phyloP scores from a whole-genome alignment of 2,329 filamentous ascomycete species.

The Blastomyces percursus region DNA sequence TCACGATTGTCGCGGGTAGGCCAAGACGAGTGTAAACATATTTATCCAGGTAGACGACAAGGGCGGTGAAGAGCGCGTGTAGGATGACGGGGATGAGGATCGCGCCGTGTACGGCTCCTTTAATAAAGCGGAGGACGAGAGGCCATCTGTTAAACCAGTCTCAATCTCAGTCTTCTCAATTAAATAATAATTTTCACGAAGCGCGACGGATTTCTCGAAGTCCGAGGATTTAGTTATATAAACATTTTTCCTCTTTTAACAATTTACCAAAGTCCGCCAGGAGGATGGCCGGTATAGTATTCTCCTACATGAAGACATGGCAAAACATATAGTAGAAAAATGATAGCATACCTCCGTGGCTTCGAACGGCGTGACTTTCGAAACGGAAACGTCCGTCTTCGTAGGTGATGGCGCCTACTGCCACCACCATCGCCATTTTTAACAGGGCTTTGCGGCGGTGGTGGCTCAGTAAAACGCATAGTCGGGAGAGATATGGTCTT shows the following conservation, averaged over 20 bases:
- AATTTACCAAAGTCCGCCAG: neutral
- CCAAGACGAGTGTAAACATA: constrained; percentile 41
- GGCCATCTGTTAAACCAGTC: constrained; percentile 40
- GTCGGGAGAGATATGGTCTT: neutral
- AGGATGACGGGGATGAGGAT: constrained; percentile 47
- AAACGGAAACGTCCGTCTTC: constrained; percentile 14
- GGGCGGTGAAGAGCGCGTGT: constrained; percentile 47
- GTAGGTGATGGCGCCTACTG: constrained; percentile 9
- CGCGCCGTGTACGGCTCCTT: constrained; percentile 51
- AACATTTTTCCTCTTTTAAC: too few relatives aligned
- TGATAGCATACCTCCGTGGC: constrained; percentile 15
- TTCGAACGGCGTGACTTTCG: constrained; percentile 17
- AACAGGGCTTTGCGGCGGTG: neutral
- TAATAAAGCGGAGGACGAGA: constrained; percentile 53
- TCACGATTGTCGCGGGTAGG: constrained; percentile 48
- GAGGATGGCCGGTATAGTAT: neutral
- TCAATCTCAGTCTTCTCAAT: neutral
- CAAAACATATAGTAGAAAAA: neutral
- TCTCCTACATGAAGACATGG: neutral
- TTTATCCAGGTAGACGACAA: constrained; percentile 49
- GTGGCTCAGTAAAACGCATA: constrained; percentile 4
- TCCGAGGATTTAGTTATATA: too few relatives aligned
- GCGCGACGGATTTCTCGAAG: too few relatives aligned
- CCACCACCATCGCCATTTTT: neutral
- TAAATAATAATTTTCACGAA: too few relatives aligned